Evolutionary conservation across 2,329 filamentous ascomycete genomes (phyloP).

Genomic region (Ophiocordyceps unilateralis): DNA sequence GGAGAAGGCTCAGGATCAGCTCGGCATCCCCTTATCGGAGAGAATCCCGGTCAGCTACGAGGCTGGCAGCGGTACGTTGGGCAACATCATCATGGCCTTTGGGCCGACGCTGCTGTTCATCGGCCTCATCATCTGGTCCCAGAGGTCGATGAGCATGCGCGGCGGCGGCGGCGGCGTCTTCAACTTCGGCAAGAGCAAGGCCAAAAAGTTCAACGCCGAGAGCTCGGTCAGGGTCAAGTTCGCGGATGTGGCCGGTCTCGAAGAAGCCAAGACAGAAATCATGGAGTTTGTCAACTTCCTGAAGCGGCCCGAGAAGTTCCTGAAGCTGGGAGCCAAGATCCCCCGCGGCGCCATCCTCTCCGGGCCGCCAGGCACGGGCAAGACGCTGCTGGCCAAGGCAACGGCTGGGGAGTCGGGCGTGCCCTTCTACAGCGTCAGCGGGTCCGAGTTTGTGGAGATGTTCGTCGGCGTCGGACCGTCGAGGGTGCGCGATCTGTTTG

Average conservation of each 20-base stretch:
- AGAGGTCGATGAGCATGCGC: constrained; percentile 54
- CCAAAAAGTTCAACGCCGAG: constrained; percentile 96
- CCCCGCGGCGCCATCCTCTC: constrained; percentile 91
- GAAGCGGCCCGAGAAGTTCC: constrained; percentile 81
- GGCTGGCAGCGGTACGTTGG: constrained; percentile 56
- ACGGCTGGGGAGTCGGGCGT: constrained; percentile 94
- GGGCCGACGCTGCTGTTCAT: constrained; percentile 78
- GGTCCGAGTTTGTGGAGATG: constrained; percentile 99
- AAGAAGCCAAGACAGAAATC: constrained; percentile 94
- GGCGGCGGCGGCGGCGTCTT: constrained; percentile 64
- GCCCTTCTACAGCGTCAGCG: constrained; percentile 95
- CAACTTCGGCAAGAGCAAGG: constrained; percentile 86
- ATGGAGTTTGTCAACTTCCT: constrained; percentile 99
- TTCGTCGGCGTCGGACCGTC: constrained; percentile 97
- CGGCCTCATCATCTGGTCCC: constrained; percentile 64
- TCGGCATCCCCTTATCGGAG: constrained; percentile 72
- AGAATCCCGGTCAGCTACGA: constrained; percentile 85
- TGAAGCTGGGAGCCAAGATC: constrained; percentile 92
- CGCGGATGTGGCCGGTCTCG: constrained; percentile 89
- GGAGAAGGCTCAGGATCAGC: constrained; percentile 73
- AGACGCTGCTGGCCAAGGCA: constrained; percentile 91
- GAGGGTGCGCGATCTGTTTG: constrained; percentile 84
- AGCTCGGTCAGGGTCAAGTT: constrained; percentile 95
- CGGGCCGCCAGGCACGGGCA: constrained; percentile 95
- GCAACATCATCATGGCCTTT: constrained; percentile 59